Evolutionary conservation across 768 basidiomycete species (phyloP).

Genomic region (Cystobasidium onofrii): DNA sequence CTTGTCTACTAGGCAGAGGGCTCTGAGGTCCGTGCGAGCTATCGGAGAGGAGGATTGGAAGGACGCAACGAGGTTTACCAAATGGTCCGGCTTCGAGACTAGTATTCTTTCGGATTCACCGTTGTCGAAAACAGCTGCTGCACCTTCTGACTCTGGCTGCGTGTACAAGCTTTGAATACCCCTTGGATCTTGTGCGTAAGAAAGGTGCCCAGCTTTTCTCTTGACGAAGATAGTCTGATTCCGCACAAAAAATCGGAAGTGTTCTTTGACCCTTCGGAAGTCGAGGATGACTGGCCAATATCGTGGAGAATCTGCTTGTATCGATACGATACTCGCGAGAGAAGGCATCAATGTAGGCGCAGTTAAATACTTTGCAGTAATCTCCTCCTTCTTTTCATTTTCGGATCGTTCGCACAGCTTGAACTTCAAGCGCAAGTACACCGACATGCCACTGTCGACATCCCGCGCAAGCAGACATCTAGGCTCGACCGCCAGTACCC

Average conservation of each 20-base stretch:
- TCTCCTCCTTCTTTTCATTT: constrained; percentile 37
- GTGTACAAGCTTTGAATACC: constrained; percentile 87
- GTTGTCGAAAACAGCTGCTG: constrained; percentile 79
- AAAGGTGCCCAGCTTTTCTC: constrained; percentile 79
- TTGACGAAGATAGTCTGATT: constrained; percentile 85
- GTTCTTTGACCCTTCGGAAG: constrained; percentile 58
- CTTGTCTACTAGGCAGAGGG: constrained; percentile 42
- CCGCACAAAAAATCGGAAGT: constrained; percentile 61
- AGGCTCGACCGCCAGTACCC: constrained; percentile 93
- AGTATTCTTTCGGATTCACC: constrained; percentile 55
- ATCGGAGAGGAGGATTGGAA: constrained; percentile 60
- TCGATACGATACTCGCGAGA: constrained; percentile 67
- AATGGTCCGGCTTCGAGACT: constrained; percentile 53
- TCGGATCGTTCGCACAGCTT: constrained; percentile 60
- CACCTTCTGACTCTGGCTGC: constrained; percentile 72
- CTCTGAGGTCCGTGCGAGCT: constrained; percentile 70
- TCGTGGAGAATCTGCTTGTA: constrained; percentile 83
- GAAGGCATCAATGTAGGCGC: constrained; percentile 89
- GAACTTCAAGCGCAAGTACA: constrained; percentile 86
- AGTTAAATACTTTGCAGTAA: constrained; percentile 68
- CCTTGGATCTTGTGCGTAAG: constrained; percentile 86
- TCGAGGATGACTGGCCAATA: constrained; percentile 92
- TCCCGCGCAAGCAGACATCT: constrained; percentile 84
- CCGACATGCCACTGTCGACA: constrained; percentile 79
- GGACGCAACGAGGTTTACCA: constrained; percentile 75